A percentile compares a stretch with the other conserved stretches of the same genome.
These are phyloP conservation scores for Paraphoma sp. DNA, from an alignment of 2,329 filamentous ascomycete species.

Conservation along the genomic window DNA sequence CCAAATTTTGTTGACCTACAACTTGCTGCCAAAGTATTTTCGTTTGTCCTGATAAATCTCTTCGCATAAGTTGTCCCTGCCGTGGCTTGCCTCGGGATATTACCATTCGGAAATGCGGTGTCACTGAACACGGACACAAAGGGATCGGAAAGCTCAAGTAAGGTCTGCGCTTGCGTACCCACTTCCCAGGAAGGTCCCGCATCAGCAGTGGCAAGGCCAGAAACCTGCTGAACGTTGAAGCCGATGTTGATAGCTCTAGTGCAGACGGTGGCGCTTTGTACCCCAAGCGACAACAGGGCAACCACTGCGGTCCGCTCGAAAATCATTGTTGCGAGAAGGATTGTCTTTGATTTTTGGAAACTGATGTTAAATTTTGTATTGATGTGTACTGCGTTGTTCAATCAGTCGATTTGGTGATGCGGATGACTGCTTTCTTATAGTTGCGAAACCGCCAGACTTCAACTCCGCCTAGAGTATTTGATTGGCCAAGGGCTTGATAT, in stretches of 20 bases:
- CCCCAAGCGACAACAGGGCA: neutral
- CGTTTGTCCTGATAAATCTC: neutral
- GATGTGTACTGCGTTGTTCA: too few species aligned
- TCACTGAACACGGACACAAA: neutral
- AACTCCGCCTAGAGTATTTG: too few species aligned
- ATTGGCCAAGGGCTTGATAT: too few species aligned
- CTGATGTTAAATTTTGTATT: too few species aligned
- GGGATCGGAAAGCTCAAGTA: neutral
- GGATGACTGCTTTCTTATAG: too few species aligned
- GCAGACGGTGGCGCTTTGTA: neutral
- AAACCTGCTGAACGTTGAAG: neutral
- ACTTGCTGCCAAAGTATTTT: neutral
- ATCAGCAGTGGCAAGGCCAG: neutral
- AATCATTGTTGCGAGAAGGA: too few species aligned
- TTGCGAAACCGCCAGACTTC: too few species aligned
- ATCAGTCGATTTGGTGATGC: too few species aligned
- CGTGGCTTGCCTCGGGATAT: neutral
- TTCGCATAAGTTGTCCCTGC: neutral
- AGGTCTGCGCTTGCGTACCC: neutral
- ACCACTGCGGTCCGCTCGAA: neutral
- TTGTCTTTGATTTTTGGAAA: too few species aligned
- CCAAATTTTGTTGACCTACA: neutral
- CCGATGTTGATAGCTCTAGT: neutral
- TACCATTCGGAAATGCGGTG: neutral
- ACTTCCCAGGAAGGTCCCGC: neutral